Evolutionary conservation across 306 rosid genomes (phyloP).

Genomic region (Senna tora): DNA sequence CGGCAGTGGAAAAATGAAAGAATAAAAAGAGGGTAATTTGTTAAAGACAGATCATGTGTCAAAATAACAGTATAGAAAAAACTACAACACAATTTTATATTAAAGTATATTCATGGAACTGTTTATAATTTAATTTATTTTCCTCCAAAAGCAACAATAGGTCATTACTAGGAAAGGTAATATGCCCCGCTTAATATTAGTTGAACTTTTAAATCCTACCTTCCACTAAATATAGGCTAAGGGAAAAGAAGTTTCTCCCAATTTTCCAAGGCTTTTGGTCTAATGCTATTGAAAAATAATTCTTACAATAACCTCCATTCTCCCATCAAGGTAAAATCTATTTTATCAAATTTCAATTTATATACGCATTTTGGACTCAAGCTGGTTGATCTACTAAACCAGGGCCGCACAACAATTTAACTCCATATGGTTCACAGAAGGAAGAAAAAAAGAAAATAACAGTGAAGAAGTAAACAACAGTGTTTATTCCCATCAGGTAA

Average conservation of each 20-base stretch:
- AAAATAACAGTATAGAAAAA: not conserved
- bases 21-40: not conserved
- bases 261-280: not conserved
- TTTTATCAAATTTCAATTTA: not conserved
- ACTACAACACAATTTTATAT: constrained; percentile 10
- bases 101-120: not conserved
- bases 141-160: not conserved
- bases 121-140: not conserved
- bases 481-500: constrained; percentile 10
- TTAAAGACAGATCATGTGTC: not conserved
- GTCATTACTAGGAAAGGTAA: not conserved
- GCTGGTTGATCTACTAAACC: constrained; percentile 7
- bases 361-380: not conserved
- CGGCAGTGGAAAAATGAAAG: not conserved
- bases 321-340: not conserved
- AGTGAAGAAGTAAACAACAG: not conserved
- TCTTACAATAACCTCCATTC: constrained; percentile 1
- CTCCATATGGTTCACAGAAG: constrained; percentile 30
- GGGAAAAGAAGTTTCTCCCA: constrained; percentile 17
- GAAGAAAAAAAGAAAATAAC: not conserved
- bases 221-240: constrained; percentile 16
- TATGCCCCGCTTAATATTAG: not conserved
- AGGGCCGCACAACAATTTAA: constrained; percentile 1
- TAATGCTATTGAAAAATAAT: constrained; percentile 30
- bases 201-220: constrained; percentile 22